Conservation (phyloP, 75 land plant genomes). For the Cryptomeria japonica region DNA sequence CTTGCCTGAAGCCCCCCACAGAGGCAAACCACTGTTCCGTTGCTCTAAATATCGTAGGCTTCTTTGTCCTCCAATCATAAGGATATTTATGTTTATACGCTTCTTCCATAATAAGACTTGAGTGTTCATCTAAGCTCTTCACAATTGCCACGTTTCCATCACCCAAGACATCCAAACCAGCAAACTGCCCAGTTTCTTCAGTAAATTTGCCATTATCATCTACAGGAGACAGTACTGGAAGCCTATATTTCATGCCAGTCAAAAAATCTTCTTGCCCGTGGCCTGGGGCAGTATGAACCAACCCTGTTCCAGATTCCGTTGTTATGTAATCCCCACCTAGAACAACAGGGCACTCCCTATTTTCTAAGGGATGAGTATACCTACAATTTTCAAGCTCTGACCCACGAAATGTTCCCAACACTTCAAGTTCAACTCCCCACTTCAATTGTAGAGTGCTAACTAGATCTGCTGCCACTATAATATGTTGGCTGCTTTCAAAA, state of each 20-base stretch:
- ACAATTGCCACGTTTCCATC: constrained; percentile 88
- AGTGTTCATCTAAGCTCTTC: constrained; percentile 64
- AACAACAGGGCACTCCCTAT: constrained; percentile 84
- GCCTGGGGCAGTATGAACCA: constrained; percentile 99
- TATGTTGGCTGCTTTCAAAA: constrained; percentile 40
- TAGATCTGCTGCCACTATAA: constrained; percentile 88
- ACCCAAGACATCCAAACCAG: constrained; percentile 85
- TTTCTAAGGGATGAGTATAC: constrained; percentile 81
- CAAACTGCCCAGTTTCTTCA: constrained; percentile 87
- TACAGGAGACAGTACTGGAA: constrained; percentile 87
- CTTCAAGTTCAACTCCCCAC: constrained; percentile 69
- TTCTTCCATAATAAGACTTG: constrained; percentile 78
- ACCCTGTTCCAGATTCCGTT: constrained; percentile 97
- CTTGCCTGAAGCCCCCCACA: constrained; percentile 88
- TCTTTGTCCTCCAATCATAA: constrained; percentile 99
- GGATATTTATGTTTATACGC: constrained; percentile 98
- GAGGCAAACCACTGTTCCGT: constrained; percentile 99
- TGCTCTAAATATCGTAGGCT: constrained; percentile 98
- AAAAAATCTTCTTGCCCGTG: constrained; percentile 96
- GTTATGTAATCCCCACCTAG: constrained; percentile 97
- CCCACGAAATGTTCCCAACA: constrained; percentile 65
- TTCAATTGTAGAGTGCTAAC: constrained; percentile 65
- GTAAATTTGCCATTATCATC: constrained; percentile 98
- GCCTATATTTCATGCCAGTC: constrained; percentile 89
- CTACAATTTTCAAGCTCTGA: constrained; percentile 82